Evolutionary conservation across 768 basidiomycete genomes (phyloP), one percentile per base, ranked within the genome.

Genomic region (Lentinula boryana): DNA sequence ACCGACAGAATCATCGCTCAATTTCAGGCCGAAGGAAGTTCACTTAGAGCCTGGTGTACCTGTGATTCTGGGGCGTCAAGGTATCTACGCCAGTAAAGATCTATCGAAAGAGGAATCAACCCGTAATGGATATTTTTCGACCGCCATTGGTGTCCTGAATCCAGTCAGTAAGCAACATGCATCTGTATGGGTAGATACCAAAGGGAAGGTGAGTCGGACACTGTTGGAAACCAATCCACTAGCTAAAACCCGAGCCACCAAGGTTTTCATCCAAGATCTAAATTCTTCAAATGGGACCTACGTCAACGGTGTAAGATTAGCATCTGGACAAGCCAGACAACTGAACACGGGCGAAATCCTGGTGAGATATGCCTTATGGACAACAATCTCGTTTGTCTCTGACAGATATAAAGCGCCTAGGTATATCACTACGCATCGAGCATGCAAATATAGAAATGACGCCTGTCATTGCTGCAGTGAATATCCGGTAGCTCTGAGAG

Each of bases 201-300:
- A 41, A 18, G 54, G 54, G 16, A 55, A 23, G 38, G 54, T 55
- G 54, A 36, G 5, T 36, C n/a, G 4, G 5, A 16, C n/a, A n/a
- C 33, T 35, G 15, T 18, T 8, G 13, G 7, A 38, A 13, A 36
- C 32, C 16, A 12, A 13, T n/a, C 13, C 7, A 7, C 27, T 36
- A 35, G n/a, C n/a, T 16, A 31, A 15, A 5, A 53, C n/a, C 5
- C 7, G 6, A 15, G 33, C 13, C 32, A 13, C n/a, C 3, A 31
- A 58, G 56, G 35, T 58, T n/a, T 58, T 58, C 23, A 46, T 58
- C 15, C 43, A 58, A 23, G 56, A 58, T 32, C 15, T 49, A 7
- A 15, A 48, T 21, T 58, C 56, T 5, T 46, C 32, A 7, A 46
- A 46, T 33, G 56, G 56, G 38, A 58, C 56, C 6, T 58, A 46